Evolutionary conservation across 1,284 basidiomycete genomes (phyloP), one percentile per base, ranked within the genome.

Genomic region (Sporisorium exsertum): DNA sequence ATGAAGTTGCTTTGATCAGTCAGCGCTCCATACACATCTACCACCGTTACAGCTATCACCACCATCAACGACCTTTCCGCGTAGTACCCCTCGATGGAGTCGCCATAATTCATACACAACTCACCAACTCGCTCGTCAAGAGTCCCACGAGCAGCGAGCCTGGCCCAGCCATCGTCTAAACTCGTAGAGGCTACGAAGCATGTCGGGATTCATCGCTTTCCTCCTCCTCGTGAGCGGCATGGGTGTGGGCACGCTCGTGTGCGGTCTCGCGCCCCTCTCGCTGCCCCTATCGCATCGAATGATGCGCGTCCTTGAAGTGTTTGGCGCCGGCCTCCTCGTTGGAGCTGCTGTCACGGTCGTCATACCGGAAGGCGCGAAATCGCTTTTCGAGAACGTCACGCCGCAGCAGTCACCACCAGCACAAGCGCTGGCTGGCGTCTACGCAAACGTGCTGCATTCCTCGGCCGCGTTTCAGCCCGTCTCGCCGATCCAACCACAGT

Each of bases 271-370:
- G 20, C 83, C 83, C 0, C 76, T 85, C 16, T 71, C 63, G 20
- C 67, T 84, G 18, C 71, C 71, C 3, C 72, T 85, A 16, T 84
- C 82, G 9, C 71, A 68, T 15, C 50, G 57, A 3, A 72, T 71
- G 51, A 67, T 84, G 69, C 74, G 81, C 37, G 60, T 79, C 22
- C 77, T 85, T 45, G 80, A 85, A 54, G 74, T 84, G 18, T 77
- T 79, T 53, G 82, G 82, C 33, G 78, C 82, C 20, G 83, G 83
- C 20, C 76, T 85, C 26, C 77, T 85, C 20, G 70, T 83, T 27
- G 83, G 83, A 37, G 83, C 83, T 24, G 79, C 79, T 6, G 72
- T 82, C 54, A 84, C 82, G 13, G 79, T 85, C 33, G 82, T 85
- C 42, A 75, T 85, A 7, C 83, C 83, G 1, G 83, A 85, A 58